Base-by-base conservation (phyloP, 495 filamentous ascomycete genomes). In the Parmelia sp. region DNA sequence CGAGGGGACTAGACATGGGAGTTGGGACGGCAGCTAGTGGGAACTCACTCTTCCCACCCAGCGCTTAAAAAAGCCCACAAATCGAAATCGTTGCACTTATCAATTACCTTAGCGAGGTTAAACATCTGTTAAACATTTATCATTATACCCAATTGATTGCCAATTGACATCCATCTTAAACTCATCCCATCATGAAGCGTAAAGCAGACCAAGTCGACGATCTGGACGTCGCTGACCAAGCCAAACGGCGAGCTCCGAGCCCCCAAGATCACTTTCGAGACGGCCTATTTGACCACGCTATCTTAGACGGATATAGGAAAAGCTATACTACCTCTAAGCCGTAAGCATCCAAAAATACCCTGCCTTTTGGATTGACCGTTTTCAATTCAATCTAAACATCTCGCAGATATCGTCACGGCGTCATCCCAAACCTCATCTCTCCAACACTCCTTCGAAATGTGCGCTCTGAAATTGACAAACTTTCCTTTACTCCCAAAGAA, bases 401-500 rank as follows among this genome's bases (percentile, higher is more conserved):
- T 37, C 62, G 0, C 60, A 84, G 83, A 5, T 98, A 97, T 78
- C 90, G 90, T 66, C 92, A 98, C 76, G 87, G 87, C 69, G 92
- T 99, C 19, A 96, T 99, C 70, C 79, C 81, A 63, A 78, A 82
- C 25, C 78, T 99, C 23, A 89, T 97, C 71, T 79, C 90, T 72
- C 84, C 90, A 57, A 73, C 76, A 42, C 86, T 99, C 17, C 84
- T 99, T 58, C 92, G 90, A 70, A 78, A 84, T 60, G 95, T 99
- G 68, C 92, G 93, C 71, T 76, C 81, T 66, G 94, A 99, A 79
- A 92, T 97, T 73, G 86, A 89, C 75, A 90, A 94, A 70, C 85
- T 99, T 65, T 86, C 88, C 71, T 98, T 98, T 78, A 96, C 94
- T 57, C 92, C 92, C 67, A 99, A 99, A 77, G 94, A 99, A 74